Percentiles rank a stretch among this genome's conserved stretches.
Evolutionary conservation across 345 rosid species (phyloP).

Genomic region (Euphorbia tirucalli): DNA sequence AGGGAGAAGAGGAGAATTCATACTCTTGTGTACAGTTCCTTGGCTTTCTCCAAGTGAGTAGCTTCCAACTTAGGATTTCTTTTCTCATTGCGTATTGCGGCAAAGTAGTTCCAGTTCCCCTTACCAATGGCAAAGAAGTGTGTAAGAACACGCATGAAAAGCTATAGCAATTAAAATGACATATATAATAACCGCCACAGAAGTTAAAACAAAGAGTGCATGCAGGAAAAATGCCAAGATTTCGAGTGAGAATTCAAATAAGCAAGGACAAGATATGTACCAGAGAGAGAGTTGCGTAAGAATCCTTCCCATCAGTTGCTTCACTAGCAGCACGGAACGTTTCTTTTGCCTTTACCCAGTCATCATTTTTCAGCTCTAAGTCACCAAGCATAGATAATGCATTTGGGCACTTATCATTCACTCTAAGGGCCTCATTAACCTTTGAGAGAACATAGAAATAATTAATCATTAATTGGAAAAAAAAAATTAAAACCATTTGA

Average conservation of each 20-base stretch:
- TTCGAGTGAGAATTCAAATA: not conserved
- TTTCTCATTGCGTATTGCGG: slow-evolving; percentile 97
- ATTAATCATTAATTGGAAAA: slow-evolving; percentile 8
- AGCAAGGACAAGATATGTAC: slow-evolving; percentile 34
- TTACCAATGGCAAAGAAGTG: slow-evolving; percentile 27
- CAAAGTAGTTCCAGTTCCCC: slow-evolving; percentile 99
- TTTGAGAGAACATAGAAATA: slow-evolving; percentile 18
- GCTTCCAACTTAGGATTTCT: slow-evolving; percentile 96
- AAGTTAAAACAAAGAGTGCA: not conserved
- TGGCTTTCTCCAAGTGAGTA: slow-evolving; percentile 96
- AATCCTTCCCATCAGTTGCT: slow-evolving; percentile 92
- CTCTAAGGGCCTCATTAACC: slow-evolving; percentile 92
- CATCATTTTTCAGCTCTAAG: slow-evolving; percentile 96
- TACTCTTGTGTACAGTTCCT: slow-evolving; percentile 91
- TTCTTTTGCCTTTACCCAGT: slow-evolving; percentile 99
- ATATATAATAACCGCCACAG: not conserved
- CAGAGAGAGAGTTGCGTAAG: slow-evolving; percentile 89
- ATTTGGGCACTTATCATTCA: slow-evolving; percentile 80
- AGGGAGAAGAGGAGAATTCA: slow-evolving; percentile 24
- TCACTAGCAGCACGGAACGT: slow-evolving; percentile 95
- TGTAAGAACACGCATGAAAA: slow-evolving; percentile 13
- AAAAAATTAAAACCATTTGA: slow-evolving; percentile 14
- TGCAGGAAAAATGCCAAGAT: not conserved
- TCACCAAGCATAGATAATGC: slow-evolving; percentile 96
- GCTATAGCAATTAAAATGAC: not conserved